phyloP scores from a whole-genome alignment of 805 yeast species.

The Starmera dryadoides region DNA sequence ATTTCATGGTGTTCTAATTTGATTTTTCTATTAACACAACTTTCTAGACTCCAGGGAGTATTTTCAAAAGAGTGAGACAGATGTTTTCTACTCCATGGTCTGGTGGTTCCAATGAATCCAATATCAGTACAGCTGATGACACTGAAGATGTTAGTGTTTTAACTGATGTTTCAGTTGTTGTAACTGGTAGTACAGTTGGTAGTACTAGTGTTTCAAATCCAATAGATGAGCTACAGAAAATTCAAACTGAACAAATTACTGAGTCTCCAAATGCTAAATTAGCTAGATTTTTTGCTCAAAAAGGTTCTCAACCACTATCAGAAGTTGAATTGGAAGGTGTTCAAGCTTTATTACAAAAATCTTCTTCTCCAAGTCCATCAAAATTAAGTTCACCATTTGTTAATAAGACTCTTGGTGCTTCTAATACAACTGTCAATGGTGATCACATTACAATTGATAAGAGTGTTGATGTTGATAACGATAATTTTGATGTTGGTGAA shows the following conservation, averaged over 20 bases:
- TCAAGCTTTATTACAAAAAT: conserved; percentile 44
- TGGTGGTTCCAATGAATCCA: conserved; percentile 1
- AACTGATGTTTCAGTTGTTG: conserved; percentile 3
- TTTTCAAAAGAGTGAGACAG: conserved; percentile 17
- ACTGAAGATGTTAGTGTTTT: conserved; percentile 8
- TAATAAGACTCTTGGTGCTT: conserved; percentile 1
- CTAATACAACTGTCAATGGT: not conserved
- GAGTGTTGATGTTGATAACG: conserved; percentile 2
- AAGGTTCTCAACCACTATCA: conserved; percentile 68
- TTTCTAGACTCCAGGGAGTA: conserved; percentile 16
- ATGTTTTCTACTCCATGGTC: conserved; percentile 18
- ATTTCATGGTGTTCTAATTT: not conserved
- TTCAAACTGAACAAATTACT: conserved; percentile 4
- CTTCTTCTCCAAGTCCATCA: conserved; percentile 18
- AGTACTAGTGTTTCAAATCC: conserved; percentile 12
- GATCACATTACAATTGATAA: conserved; percentile 1
- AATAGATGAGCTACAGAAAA: conserved; percentile 11
- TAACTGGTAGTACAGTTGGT: not conserved
- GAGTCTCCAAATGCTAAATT: conserved; percentile 50
- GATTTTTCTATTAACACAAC: not conserved
- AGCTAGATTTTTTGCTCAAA: conserved; percentile 62
- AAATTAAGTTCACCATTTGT: too few species aligned
- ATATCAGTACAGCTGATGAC: conserved; percentile 1
- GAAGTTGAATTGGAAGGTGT: conserved; percentile 83
- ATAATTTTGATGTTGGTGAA: not conserved